Percentiles rank a stretch among this genome's conserved stretches.
These are phyloP conservation scores for Trypanosomatidae sp. DNA, from an alignment of 208 protist species.

Conservation along the genomic window DNA sequence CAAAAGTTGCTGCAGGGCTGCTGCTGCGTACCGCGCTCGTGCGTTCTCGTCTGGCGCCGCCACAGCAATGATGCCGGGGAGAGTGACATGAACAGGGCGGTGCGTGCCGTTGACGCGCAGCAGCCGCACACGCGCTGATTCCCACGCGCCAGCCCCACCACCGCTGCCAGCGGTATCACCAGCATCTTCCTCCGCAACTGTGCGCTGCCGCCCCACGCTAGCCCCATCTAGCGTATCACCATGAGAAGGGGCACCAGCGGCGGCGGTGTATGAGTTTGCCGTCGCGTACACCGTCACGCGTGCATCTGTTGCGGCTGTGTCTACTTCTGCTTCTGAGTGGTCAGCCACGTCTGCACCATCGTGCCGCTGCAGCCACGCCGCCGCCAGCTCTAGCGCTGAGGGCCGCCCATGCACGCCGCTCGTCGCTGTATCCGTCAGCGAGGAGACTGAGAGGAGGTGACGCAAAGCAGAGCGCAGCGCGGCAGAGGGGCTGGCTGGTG, in stretches of 20 bases:
- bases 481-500: neutral
- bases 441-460: conserved; percentile 17
- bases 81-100: conserved; percentile 7
- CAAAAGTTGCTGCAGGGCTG: conserved; percentile 20
- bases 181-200: neutral
- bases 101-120: conserved; percentile 1
- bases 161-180: neutral
- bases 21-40: conserved; percentile 7
- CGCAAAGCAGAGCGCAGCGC: conserved; percentile 7
- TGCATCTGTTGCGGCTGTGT: too few relatives aligned
- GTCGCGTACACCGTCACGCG: neutral
- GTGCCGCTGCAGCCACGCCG: conserved; percentile 19
- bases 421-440: neutral
- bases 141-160: too few relatives aligned
- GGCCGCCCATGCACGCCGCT: conserved; percentile 2
- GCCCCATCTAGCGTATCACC: neutral
- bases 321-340: too few relatives aligned
- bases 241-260: conserved; percentile 1
- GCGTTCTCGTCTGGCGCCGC: conserved; percentile 3
- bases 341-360: too few relatives aligned
- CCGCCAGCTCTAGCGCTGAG: conserved; percentile 12
- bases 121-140: conserved; percentile 10
- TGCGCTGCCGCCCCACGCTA: too few relatives aligned
- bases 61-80: conserved; percentile 14
- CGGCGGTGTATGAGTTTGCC: neutral